Conservation (phyloP, 805 yeast genomes). For the Komagataella ulmi region DNA sequence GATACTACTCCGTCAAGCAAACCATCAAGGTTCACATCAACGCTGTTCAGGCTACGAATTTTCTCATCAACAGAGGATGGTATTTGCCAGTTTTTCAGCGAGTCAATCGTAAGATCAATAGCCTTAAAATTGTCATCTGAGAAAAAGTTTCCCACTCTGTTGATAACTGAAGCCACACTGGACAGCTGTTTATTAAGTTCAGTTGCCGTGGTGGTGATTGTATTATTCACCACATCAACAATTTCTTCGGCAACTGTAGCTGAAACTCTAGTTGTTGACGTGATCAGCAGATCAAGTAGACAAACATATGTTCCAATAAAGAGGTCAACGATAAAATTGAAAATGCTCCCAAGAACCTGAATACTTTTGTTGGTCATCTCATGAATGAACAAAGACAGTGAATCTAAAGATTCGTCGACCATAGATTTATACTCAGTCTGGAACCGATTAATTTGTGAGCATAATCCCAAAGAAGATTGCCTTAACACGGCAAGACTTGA, state of each 20-base stretch:
- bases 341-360: conserved; percentile 41
- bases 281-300: conserved; percentile 57
- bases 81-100: conserved; percentile 46
- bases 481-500: not conserved
- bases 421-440: conserved; percentile 11
- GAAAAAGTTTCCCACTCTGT: conserved; percentile 43
- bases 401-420: conserved; percentile 37
- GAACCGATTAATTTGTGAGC: not conserved
- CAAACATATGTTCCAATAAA: conserved; percentile 84
- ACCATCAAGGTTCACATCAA: not conserved
- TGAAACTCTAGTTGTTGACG: conserved; percentile 58
- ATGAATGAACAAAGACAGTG: conserved; percentile 42
- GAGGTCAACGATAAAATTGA: conserved; percentile 56
- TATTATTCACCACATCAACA: conserved; percentile 45
- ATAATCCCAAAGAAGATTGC: not conserved
- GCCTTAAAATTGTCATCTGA: conserved; percentile 28
- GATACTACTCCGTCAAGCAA: not conserved
- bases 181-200: conserved; percentile 42
- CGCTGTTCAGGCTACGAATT: conserved; percentile 17
- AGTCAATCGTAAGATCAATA: conserved; percentile 44
- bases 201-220: conserved; percentile 37
- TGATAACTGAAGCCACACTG: conserved; percentile 39
- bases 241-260: conserved; percentile 58
- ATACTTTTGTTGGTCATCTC: conserved; percentile 32
- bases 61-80: conserved; percentile 50